These are phyloP conservation scores for Wickerhamiella alocasiicola DNA, from an alignment of 805 yeast genomes.

Conservation along the genomic window DNA sequence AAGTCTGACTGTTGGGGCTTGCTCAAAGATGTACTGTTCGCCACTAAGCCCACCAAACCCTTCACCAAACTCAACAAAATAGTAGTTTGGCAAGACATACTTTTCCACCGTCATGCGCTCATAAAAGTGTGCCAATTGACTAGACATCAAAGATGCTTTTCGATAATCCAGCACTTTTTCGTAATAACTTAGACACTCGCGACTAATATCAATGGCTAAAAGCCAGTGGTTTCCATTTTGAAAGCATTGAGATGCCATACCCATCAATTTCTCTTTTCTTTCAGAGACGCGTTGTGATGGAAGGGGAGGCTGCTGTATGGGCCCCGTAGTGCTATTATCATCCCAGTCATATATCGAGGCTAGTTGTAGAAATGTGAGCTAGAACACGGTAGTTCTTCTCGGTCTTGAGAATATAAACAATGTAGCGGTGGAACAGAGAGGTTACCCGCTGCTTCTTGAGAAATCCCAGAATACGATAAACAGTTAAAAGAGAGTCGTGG, in stretches of 20 bases:
- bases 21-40: slow-evolving; percentile 2
- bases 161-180: slow-evolving; percentile 1
- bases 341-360: background rate
- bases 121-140: background rate
- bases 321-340: background rate
- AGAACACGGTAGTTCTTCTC: slow-evolving; percentile 5
- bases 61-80: background rate
- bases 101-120: background rate
- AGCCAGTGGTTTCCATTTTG: slow-evolving; percentile 8
- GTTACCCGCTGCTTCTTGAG: background rate
- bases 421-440: background rate
- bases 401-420: background rate
- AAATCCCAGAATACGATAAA: slow-evolving; percentile 1
- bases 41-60: background rate
- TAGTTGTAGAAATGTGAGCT: background rate
- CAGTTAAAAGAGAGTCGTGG: slow-evolving; percentile 3
- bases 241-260: slow-evolving; percentile 9
- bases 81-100: slow-evolving; percentile 4
- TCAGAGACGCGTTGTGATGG: slow-evolving; percentile 1
- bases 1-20: background rate
- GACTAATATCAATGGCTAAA: background rate
- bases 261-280: slow-evolving; percentile 6
- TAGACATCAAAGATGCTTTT: background rate
- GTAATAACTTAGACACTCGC: background rate
- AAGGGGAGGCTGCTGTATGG: slow-evolving; percentile 1